A percentile compares a stretch with the other conserved stretches of the same genome.
These are phyloP conservation scores for Heliamphora pulchella DNA, from an alignment of 179 eudicot genomes.

Conservation along the genomic window DNA sequence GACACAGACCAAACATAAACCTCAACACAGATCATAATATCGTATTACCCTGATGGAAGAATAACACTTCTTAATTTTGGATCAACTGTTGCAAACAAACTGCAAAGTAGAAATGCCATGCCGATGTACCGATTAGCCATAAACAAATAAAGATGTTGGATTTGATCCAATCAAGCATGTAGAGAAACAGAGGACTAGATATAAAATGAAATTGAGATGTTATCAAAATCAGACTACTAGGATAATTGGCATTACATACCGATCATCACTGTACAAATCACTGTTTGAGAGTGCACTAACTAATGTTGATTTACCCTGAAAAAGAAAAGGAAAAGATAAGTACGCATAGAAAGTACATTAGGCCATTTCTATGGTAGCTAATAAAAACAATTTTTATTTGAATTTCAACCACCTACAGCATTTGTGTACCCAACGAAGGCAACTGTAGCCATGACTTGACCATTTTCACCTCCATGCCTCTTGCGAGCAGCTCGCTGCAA, in stretches of 20 bases:
- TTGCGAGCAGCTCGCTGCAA: conserved; percentile 86
- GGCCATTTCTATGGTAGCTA: neutral
- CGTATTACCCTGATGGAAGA: conserved; percentile 83
- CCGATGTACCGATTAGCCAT: conserved; percentile 11
- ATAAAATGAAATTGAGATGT: neutral
- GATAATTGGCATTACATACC: conserved; percentile 32
- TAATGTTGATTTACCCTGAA: conserved; percentile 92
- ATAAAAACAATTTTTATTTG: neutral
- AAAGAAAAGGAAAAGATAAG: conserved; percentile 8
- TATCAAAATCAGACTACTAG: conserved; percentile 1
- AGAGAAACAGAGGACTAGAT: neutral
- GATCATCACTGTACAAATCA: conserved; percentile 77
- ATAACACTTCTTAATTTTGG: conserved; percentile 71
- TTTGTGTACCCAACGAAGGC: conserved; percentile 98
- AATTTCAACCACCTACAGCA: conserved; percentile 58
- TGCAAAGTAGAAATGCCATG: conserved; percentile 28
- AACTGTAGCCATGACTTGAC: conserved; percentile 63
- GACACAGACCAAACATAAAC: neutral
- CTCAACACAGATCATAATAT: neutral
- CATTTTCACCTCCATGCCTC: conserved; percentile 61
- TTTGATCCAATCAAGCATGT: conserved; percentile 2
- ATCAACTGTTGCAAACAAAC: conserved; percentile 98
- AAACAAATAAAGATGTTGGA: conserved; percentile 7
- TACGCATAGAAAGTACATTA: neutral
- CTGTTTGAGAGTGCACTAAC: conserved; percentile 71